Percentiles rank a stretch among this genome's conserved stretches.
phyloP scores from a whole-genome alignment of 2,329 filamentous ascomycete species.

The Bertia moriformis region DNA sequence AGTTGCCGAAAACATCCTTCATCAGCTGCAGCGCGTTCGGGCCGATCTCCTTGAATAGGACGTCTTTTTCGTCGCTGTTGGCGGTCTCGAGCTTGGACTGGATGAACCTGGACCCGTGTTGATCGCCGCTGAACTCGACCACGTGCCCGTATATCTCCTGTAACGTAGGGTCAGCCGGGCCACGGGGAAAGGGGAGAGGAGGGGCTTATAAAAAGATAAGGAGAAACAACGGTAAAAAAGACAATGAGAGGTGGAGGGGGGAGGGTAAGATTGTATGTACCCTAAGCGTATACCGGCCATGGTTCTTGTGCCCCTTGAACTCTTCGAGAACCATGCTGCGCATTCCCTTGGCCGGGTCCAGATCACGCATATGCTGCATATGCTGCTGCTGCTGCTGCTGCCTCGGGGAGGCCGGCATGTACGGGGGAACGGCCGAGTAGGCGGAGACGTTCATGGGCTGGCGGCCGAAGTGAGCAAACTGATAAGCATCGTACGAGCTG shows the following conservation, averaged over 20 bases:
- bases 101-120: slow-evolving; percentile 89
- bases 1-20: slow-evolving; percentile 95
- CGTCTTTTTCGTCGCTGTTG: slow-evolving; percentile 90
- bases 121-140: slow-evolving; percentile 89
- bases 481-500: slow-evolving; percentile 11
- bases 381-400: slow-evolving; percentile 33
- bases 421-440: slow-evolving; percentile 4
- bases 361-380: no score
- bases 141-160: slow-evolving; percentile 74
- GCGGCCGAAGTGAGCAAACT: slow-evolving; percentile 4
- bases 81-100: slow-evolving; percentile 83
- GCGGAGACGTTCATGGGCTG: slow-evolving; percentile 4
- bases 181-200: not conserved
- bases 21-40: slow-evolving; percentile 76
- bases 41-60: slow-evolving; percentile 75
- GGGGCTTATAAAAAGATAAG: not conserved
- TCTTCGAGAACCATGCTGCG: slow-evolving; percentile 66
- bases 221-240: not conserved
- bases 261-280: no score
- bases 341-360: slow-evolving; percentile 43
- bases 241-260: not conserved
- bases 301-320: slow-evolving; percentile 63
- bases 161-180: not conserved
- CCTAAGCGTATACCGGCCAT: slow-evolving; percentile 64
- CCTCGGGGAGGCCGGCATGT: slow-evolving; percentile 12